Evolutionary conservation across 768 basidiomycete genomes (phyloP), one percentile per base, ranked within the genome.

Genomic region (Leccinum longicurvipes): DNA sequence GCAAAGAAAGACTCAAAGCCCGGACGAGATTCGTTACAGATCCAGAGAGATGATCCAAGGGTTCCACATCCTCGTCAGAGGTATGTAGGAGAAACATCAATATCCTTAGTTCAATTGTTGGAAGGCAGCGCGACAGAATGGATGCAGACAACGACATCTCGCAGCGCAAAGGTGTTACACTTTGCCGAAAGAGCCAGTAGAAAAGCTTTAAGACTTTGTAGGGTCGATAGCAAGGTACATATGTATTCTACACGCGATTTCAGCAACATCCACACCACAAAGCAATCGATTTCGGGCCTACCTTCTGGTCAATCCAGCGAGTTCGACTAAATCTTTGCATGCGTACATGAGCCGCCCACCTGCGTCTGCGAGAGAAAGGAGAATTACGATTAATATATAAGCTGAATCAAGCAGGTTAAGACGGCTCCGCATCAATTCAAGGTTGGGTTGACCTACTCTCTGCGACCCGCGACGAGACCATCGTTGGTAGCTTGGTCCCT

Each of bases 301-400:
- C 69, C 69, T 68, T 27, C 87, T 87, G 3, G 96, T 97, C 54
- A 95, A 83, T 10, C 96, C 96, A 5, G 93, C 93, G n/a, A 98
- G 82, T 68, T 96, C 93, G 23, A 97, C 83, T 6, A 98, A 76
- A 63, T 98, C 96, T 67, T 97, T 98, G 69, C 94, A 93, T 0
- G 93, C 93, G 67, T 93, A 95, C 95, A 98, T 98, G 46, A 98
- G 75, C 31, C 96, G 81, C 0, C 94, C 93, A 15, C 96, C 96
- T 0, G 95, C 96, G 63, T 98, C 96, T 2, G 96, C 94, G n/a
- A 98, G 82, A 2, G 94, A 94, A 29, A 98, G 79, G 3, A 98
- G 79, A 0, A 98, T 95, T 82, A 17, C 96, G 83, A 57, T 94
- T 96, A 27, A 95, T 49, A 98, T 93, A 69, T 98, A 98, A 7